Evolutionary conservation across 1,284 basidiomycete species (phyloP).

Genomic region (Agroathelia rolfsii): DNA sequence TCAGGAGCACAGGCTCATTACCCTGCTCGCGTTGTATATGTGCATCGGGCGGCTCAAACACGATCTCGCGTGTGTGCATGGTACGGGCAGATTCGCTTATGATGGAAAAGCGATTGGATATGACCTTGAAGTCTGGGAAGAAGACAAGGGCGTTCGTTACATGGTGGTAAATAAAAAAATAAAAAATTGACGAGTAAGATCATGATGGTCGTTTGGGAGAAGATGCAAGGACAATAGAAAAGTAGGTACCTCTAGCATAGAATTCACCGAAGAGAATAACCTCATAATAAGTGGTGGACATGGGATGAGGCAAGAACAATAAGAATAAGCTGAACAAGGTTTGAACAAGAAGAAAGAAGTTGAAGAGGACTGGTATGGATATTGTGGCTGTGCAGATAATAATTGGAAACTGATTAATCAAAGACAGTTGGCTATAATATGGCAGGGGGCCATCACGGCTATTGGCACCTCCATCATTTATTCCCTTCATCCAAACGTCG

Average conservation of each 20-base stretch:
- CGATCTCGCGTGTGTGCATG: slow-evolving; percentile 62
- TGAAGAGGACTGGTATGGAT: too few species aligned
- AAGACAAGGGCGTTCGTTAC: slow-evolving; percentile 18
- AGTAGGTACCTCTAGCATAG: slow-evolving; percentile 28
- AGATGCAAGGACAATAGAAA: slow-evolving; percentile 10
- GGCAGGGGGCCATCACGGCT: too few species aligned
- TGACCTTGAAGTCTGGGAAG: slow-evolving; percentile 47
- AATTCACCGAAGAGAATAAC: slow-evolving; percentile 73
- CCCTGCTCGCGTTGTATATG: slow-evolving; percentile 46
- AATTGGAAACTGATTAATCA: too few species aligned
- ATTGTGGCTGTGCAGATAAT: too few species aligned
- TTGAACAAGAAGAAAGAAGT: too few species aligned
- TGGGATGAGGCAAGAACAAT: slow-evolving; percentile 10
- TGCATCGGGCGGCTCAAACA: slow-evolving; percentile 66
- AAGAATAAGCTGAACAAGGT: too few species aligned
- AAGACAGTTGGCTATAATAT: too few species aligned
- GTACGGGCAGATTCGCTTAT: slow-evolving; percentile 62
- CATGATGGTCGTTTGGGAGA: background rate
- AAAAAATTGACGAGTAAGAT: too few species aligned
- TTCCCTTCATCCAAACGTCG: too few species aligned
- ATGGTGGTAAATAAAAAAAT: too few species aligned
- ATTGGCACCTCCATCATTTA: too few species aligned
- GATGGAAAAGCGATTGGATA: slow-evolving; percentile 67
- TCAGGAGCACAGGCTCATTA: slow-evolving; percentile 54
- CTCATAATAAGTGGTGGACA: slow-evolving; percentile 50